Evolutionary conservation across 805 yeast genomes (phyloP), one percentile per base, ranked within the genome.

Genomic region (Candida argentea): DNA sequence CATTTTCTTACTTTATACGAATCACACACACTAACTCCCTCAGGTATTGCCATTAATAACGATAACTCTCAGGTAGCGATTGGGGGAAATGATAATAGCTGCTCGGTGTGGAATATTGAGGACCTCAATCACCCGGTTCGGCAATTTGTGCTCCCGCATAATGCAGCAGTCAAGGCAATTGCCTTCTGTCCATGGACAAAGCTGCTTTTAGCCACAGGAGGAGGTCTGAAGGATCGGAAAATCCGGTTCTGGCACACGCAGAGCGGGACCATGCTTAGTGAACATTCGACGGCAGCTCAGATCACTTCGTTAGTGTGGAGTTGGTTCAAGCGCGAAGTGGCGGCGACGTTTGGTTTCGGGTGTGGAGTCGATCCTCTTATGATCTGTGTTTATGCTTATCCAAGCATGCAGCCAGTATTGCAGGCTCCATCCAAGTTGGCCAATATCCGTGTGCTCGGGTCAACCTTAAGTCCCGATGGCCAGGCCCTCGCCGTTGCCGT

Each of bases 101-200:
- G 89, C 33, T 65, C 82, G 1, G 57, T 87, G 2, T 86, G 94
- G 94, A 73, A 80, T 38, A 65, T 81, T 13, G 24, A 35, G 4
- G 30, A 45, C 0, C 23, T 18, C 4, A 4, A 10, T 4, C 22
- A 20, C 8, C 80, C 89, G 6, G 42, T 30, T 14, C 40, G 70
- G 26, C 51, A 56, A 34, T 72, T 64, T 44, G 46, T 52, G 6
- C 56, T 86, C 28, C 70, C 65, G 1, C 96, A 87, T 43, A 56
- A 61, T 3, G 94, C 95, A 2, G 96, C 96, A 0, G 87, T 87
- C 0, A 86, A 86, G 42, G 96, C 95, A 0, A 59, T 87, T 25
- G 80, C 89, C 3, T 87, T 72, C 42, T 87, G 95, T 46, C 96
- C 96, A 0, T 86, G 95, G 95, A 67, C 84, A 12, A 73, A 73